These are phyloP conservation scores for Mycena sp. DNA, from an alignment of 1,284 basidiomycete species.

Conservation along the genomic window DNA sequence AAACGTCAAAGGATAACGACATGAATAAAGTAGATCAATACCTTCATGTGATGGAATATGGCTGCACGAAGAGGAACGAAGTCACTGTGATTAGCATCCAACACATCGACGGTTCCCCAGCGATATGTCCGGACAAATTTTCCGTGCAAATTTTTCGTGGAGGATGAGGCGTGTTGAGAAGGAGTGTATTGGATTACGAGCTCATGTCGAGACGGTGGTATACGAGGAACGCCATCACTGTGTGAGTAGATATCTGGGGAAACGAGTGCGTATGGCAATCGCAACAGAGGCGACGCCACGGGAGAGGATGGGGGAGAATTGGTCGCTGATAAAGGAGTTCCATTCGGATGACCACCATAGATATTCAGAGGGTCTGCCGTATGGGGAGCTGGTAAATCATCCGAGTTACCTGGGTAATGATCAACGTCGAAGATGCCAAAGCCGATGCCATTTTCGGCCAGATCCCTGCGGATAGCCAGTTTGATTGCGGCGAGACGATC, in stretches of 20 bases:
- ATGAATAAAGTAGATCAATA: constrained; percentile 45
- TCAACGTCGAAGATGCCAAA: constrained; percentile 83
- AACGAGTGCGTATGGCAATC: constrained; percentile 80
- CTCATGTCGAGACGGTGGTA: constrained; percentile 66
- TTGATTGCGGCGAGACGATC: constrained; percentile 84
- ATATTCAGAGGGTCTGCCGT: constrained; percentile 13
- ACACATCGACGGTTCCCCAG: constrained; percentile 82
- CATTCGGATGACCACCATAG: constrained; percentile 48
- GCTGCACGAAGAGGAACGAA: constrained; percentile 77
- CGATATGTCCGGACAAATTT: constrained; percentile 77
- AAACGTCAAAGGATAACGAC: neutral
- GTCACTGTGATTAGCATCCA: constrained; percentile 81
- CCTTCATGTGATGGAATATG: constrained; percentile 86
- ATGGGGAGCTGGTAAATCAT: constrained; percentile 42
- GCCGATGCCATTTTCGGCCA: constrained; percentile 82
- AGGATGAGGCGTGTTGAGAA: constrained; percentile 51
- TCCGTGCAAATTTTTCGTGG: constrained; percentile 60
- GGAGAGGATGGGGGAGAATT: constrained; percentile 73
- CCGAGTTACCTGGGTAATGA: constrained; percentile 48
- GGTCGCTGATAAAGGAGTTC: constrained; percentile 53
- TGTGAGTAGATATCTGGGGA: constrained; percentile 84
- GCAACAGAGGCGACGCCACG: constrained; percentile 61
- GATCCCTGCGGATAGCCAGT: constrained; percentile 77
- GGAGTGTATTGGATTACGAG: constrained; percentile 76
- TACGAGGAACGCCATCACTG: constrained; percentile 74